Evolutionary conservation across 768 basidiomycete species (phyloP).

Genomic region (Rhodotorula sphaerocarpa): DNA sequence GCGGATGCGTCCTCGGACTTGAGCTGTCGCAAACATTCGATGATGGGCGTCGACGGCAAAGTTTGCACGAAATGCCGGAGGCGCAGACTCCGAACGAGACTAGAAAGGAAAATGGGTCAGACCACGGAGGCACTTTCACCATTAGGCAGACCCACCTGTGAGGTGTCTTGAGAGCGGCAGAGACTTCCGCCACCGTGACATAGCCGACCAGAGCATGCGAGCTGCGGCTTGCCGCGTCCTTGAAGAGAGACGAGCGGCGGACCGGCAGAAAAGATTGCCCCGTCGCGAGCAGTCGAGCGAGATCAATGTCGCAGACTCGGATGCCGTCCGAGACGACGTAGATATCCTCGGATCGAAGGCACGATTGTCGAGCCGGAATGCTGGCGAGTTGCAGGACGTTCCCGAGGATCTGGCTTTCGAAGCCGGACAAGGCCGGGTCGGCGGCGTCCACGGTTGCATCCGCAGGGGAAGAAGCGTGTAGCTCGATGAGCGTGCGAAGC

Average conservation of each 20-base stretch:
- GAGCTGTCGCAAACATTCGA: slow-evolving; percentile 5
- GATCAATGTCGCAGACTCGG: slow-evolving; percentile 14
- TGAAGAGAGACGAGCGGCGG: neutral
- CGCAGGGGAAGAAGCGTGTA: too few relatives aligned
- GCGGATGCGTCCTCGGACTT: neutral
- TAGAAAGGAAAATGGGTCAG: neutral
- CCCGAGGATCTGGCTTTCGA: neutral
- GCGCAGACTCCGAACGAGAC: slow-evolving; percentile 7
- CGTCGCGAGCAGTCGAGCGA: neutral
- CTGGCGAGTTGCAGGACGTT: neutral
- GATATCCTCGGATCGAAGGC: neutral
- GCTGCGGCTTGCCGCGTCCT: neutral
- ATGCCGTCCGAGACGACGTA: slow-evolving; percentile 3
- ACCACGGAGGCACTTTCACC: too few relatives aligned
- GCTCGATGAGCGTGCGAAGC: slow-evolving; percentile 45
- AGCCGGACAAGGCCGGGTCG: neutral
- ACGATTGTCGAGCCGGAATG: neutral
- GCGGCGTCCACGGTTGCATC: too few relatives aligned
- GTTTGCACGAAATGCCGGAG: slow-evolving; percentile 1
- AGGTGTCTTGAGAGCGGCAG: too few relatives aligned
- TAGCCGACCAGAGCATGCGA: neutral
- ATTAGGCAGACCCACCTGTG: neutral
- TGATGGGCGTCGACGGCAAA: neutral
- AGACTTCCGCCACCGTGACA: neutral
- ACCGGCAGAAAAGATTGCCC: neutral